These are phyloP conservation scores for Cladophialophora exuberans DNA, from an alignment of 2,329 filamentous ascomycete species.

Conservation along the genomic window DNA sequence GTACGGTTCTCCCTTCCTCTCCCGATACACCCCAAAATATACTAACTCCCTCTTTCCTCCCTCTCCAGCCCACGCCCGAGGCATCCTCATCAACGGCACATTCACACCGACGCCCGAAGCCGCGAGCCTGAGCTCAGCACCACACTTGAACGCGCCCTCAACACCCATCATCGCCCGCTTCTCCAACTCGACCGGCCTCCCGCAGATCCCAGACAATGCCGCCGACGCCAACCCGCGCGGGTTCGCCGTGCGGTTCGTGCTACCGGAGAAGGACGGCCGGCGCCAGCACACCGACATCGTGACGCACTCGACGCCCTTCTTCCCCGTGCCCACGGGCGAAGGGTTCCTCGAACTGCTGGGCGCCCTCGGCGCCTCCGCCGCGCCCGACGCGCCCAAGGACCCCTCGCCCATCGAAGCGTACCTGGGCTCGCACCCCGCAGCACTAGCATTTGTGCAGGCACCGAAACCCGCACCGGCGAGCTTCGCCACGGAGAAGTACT, in stretches of 20 bases:
- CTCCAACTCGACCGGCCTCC: slow-evolving; percentile 56
- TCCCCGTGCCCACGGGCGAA: slow-evolving; percentile 57
- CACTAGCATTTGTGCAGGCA: slow-evolving; percentile 52
- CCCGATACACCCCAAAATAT: slow-evolving; percentile 34
- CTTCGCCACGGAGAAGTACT: slow-evolving; percentile 54
- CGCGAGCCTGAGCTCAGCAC: slow-evolving; percentile 49
- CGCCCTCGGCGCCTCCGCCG: slow-evolving; percentile 43
- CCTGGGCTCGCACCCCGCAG: slow-evolving; percentile 51
- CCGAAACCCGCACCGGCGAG: slow-evolving; percentile 56
- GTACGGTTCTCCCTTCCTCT: slow-evolving; percentile 35
- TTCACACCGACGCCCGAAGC: slow-evolving; percentile 55
- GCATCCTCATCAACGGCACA: slow-evolving; percentile 54
- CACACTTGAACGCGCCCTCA: slow-evolving; percentile 51
- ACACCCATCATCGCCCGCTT: slow-evolving; percentile 56
- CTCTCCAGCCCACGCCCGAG: slow-evolving; percentile 62
- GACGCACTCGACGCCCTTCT: slow-evolving; percentile 55
- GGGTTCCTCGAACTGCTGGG: slow-evolving; percentile 56
- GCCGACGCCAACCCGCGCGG: slow-evolving; percentile 54
- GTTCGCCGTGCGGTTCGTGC: slow-evolving; percentile 54
- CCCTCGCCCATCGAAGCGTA: slow-evolving; percentile 38
- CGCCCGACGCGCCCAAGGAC: slow-evolving; percentile 28
- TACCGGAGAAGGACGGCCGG: slow-evolving; percentile 42
- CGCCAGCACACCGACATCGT: slow-evolving; percentile 61
- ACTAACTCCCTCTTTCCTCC: slow-evolving; percentile 43
- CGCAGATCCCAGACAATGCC: slow-evolving; percentile 54